Percentiles rank a stretch among this genome's conserved stretches.
These are phyloP conservation scores for Pueraria montana DNA, from an alignment of 306 rosid species.

Conservation along the genomic window DNA sequence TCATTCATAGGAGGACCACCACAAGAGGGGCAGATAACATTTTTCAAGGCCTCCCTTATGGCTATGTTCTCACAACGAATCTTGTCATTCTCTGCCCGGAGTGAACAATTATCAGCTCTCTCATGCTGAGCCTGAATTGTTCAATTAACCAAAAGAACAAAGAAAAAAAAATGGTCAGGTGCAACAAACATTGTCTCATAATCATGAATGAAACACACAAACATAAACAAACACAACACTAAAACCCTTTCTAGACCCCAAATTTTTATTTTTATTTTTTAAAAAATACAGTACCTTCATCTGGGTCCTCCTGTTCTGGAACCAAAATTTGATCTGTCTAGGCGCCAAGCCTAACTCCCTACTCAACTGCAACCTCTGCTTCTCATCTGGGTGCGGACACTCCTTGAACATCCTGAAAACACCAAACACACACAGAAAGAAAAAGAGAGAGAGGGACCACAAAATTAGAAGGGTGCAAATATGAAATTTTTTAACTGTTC, in stretches of 20 bases:
- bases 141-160: constrained; percentile 27
- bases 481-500: not conserved
- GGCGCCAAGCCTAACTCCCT: constrained; percentile 95
- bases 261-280: not conserved
- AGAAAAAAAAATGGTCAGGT: not conserved
- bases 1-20: constrained; percentile 89
- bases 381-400: constrained; percentile 97
- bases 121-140: constrained; percentile 86
- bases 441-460: constrained; percentile 8
- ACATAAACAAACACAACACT: not conserved
- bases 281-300: constrained; percentile 70
- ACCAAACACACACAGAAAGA: not conserved
- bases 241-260: not conserved
- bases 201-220: not conserved
- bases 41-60: constrained; percentile 94
- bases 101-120: constrained; percentile 81
- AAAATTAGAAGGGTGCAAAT: constrained; percentile 38
- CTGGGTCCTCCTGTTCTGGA: constrained; percentile 97
- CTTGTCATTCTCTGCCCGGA: constrained; percentile 91
- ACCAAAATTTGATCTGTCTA: constrained; percentile 99
- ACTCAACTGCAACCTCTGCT: constrained; percentile 86
- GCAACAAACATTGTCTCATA: not conserved
- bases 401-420: constrained; percentile 84
- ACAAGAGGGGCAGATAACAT: constrained; percentile 90
- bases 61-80: constrained; percentile 97